Evolutionary conservation across 495 filamentous ascomycete species (phyloP).

Genomic region (Aspergillus funiculosus): DNA sequence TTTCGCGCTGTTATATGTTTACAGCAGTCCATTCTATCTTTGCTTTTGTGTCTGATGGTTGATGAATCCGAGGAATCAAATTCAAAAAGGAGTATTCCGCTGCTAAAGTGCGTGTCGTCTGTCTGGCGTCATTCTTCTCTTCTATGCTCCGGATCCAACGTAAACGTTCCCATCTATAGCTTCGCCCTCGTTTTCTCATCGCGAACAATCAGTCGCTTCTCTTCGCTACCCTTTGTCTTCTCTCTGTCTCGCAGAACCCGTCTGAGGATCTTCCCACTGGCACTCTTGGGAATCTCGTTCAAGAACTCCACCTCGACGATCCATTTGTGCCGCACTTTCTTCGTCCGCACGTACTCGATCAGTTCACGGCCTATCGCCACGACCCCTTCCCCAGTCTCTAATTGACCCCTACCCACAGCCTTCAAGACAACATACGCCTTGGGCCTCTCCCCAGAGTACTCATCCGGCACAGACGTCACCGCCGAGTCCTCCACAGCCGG

Average conservation of each 20-base stretch:
- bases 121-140: neutral
- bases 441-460: conserved; percentile 56
- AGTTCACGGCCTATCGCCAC: conserved; percentile 34
- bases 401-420: neutral
- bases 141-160: neutral
- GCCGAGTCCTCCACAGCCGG: conserved; percentile 53
- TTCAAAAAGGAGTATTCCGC: neutral
- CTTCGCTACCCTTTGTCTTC: conserved; percentile 16
- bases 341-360: conserved; percentile 52
- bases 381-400: conserved; percentile 1
- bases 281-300: conserved; percentile 59
- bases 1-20: conserved; percentile 3
- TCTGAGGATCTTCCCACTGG: conserved; percentile 63
- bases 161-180: conserved; percentile 23
- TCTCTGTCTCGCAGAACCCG: conserved; percentile 46
- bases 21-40: conserved; percentile 3
- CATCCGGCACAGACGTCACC: conserved; percentile 53
- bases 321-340: conserved; percentile 62
- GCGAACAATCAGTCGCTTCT: conserved; percentile 26
- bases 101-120: neutral
- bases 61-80: neutral
- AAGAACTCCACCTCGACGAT: conserved; percentile 60
- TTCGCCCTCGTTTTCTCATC: conserved; percentile 37
- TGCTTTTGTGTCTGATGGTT: neutral
- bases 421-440: conserved; percentile 60